Conservation (phyloP, 2,329 filamentous ascomycete genomes). For the Plenodomus tracheiphilus region DNA sequence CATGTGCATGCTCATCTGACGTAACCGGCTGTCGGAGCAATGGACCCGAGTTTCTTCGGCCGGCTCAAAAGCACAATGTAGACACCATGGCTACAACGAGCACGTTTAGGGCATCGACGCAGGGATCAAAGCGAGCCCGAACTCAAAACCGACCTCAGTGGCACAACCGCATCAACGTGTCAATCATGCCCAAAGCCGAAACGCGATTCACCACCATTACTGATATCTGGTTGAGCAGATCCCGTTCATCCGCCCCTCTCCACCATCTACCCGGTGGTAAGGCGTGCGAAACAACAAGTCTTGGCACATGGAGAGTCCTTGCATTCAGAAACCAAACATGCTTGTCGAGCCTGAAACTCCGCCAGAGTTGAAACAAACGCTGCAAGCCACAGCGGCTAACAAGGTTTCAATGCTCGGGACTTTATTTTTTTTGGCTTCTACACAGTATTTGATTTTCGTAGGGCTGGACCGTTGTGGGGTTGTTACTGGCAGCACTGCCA, state of each 20-base stretch:
- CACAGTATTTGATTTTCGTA: no score
- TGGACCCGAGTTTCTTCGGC: neutral
- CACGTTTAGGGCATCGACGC: conserved; percentile 5
- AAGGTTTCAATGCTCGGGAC: conserved; percentile 1
- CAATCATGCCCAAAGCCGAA: neutral
- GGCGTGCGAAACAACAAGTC: neutral
- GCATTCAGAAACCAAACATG: conserved; percentile 9
- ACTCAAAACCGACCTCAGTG: conserved; percentile 13
- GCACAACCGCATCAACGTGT: neutral
- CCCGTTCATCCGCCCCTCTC: neutral
- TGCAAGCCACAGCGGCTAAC: conserved; percentile 3
- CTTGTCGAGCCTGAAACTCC: conserved; percentile 16
- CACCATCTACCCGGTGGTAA: neutral
- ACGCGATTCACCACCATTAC: neutral
- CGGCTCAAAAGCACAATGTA: neutral
- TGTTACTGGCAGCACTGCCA: neutral
- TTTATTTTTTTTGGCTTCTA: no score
- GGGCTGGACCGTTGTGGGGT: no score
- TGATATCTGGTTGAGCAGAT: neutral
- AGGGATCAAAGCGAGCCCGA: conserved; percentile 15
- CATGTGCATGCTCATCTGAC: neutral
- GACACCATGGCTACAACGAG: neutral
- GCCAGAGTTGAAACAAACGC: conserved; percentile 11
- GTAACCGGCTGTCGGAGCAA: neutral
- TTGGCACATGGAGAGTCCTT: neutral